Evolutionary conservation across 2,329 filamentous ascomycete genomes (phyloP), one percentile per base, ranked within the genome.

Genomic region (Colletotrichum liriopes): DNA sequence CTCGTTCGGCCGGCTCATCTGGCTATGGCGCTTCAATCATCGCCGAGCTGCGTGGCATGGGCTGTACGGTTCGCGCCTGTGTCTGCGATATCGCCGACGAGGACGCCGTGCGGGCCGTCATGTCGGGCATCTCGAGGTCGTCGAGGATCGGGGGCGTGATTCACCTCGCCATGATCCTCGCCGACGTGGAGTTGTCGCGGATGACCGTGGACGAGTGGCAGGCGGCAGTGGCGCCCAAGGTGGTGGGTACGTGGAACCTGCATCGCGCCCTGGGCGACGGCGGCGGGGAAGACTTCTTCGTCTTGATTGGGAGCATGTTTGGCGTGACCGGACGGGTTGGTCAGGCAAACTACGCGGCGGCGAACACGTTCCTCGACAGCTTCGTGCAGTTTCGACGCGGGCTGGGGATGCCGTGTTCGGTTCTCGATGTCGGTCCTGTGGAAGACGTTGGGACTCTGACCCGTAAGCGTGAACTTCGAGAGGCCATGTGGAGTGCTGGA

Each of bases 271-370:
- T 79, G 29, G 23, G 20, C 9, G 7, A 32, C 9, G 16, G 62
- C 7, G 35, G 14, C 16, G 26, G 63, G 6, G 62, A 78, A 6
- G 75, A 79, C 66, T 80, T 83, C 72, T 81, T 82, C 67, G 62
- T 72, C 23, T 39, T 76, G 9, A 65, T 75, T 45, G 75, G 74
- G 16, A 81, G 79, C 39, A 71, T 78, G 23, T 73, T 72, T 0
- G 76, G 73, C 37, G 73, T 81, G 26, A 69, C 81, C 3, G 81
- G 81, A n/a, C 77, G 79, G 29, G 65, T 75, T 2, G 79, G 76
- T 0, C 83, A 85, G 72, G 77, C 78, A 59, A 85, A 81, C 72
- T 83, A 86, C 70, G 76, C 79, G 7, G 79, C 81, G 1, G 82
- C 79, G 39, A 85, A 83, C 74, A 77, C 79, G 20, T 86, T 82